Evolutionary conservation across 768 basidiomycete genomes (phyloP), one percentile per base, ranked within the genome.

Genomic region (Lentinula boryana): DNA sequence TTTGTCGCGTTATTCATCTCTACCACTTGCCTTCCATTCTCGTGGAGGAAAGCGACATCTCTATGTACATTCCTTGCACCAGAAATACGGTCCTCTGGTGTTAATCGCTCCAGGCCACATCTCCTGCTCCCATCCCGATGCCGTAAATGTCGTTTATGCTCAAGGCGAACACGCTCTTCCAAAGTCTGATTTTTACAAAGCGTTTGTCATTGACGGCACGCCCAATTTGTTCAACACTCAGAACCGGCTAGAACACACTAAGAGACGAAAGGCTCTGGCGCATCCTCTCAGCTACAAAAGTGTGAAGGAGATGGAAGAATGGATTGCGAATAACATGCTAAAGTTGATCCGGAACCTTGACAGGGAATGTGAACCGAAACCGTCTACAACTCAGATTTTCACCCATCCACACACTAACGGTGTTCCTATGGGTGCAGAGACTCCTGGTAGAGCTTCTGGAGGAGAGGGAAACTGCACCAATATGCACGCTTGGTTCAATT

Each of bases 111-210:
- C 61, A 4, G 35, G 18, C 12, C 43, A 62, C 35, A 40, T 62
- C n/a, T 62, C 61, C 21, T 56, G 54, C 49, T 33, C 56, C n/a
- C 44, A 55, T 38, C 55, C 61, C 7, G 61, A 56, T 21, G 61
- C 61, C 9, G 48, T 62, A 12, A 21, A 43, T 32, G 49, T 50
- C 18, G 56, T 62, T 6, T 62, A 62, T 23, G 40, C 55, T 16
- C 56, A 50, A 35, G 53, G 61, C 33, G 56, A 56, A 23, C 36
- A 56, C 35, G 56, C 48, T 18, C 44, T 62, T 35, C 36, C 35
- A 6, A 62, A 62, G 18, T 54, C 61, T 5, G 56, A 62, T 31
- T 62, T 62, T 56, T 62, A 62, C 49, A 50, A 62, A 13, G 61
- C 44, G 13, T 61, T 61, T 41, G 52, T 61, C 2, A 27, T 54